Evolutionary conservation across 2,329 filamentous ascomycete genomes (phyloP).

Genomic region (Aspergillus clavatus): DNA sequence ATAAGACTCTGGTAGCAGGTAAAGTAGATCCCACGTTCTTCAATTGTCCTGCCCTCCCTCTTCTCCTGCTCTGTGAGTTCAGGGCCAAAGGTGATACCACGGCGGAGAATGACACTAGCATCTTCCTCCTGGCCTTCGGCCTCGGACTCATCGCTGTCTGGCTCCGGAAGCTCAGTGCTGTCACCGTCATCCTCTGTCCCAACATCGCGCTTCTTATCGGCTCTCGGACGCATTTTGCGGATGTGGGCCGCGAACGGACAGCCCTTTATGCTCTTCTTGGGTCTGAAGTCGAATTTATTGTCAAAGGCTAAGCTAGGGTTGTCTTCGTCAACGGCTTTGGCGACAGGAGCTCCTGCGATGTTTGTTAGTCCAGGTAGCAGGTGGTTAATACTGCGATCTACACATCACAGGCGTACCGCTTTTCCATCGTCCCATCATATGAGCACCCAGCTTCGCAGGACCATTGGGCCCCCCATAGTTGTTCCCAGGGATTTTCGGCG

Average conservation of each 20-base stretch:
- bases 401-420: constrained; percentile 20
- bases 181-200: constrained; percentile 8
- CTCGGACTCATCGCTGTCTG: not conserved
- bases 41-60: constrained; percentile 20
- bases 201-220: constrained; percentile 22
- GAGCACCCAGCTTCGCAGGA: constrained; percentile 36
- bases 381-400: not conserved
- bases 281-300: constrained; percentile 38
- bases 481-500: constrained; percentile 10
- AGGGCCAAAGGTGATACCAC: constrained; percentile 43
- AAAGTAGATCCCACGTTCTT: constrained; percentile 45
- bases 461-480: constrained; percentile 16
- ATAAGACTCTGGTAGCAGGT: constrained; percentile 45
- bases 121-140: constrained; percentile 5
- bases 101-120: constrained; percentile 38
- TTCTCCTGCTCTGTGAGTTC: constrained; percentile 36
- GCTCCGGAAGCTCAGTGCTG: constrained; percentile 1
- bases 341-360: constrained; percentile 30
- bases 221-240: constrained; percentile 45
- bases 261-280: constrained; percentile 24
- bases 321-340: constrained; percentile 27
- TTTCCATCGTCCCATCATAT: constrained; percentile 45
- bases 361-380: not conserved
- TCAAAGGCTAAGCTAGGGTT: constrained; percentile 30
- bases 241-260: constrained; percentile 47